These are phyloP conservation scores for Zelopaecilomyces penicillatus DNA, from an alignment of 2,329 filamentous ascomycete species.

Conservation along the genomic window DNA sequence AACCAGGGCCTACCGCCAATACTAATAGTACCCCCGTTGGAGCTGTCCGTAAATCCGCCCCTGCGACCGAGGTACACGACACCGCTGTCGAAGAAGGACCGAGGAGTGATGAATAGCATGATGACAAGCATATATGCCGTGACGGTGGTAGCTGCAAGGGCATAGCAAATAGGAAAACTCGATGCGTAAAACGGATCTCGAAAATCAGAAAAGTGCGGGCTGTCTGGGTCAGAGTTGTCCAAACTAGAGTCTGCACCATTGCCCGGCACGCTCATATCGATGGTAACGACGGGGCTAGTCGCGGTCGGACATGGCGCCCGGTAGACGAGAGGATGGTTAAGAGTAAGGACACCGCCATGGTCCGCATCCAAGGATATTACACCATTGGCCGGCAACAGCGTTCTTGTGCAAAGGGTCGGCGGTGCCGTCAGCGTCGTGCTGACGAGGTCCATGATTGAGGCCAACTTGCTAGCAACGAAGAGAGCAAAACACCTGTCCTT, in stretches of 20 bases:
- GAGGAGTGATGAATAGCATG: conserved; percentile 89
- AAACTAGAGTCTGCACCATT: conserved; percentile 28
- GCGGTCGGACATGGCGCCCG: conserved; percentile 23
- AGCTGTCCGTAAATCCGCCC: conserved; percentile 80
- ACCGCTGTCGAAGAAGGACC: conserved; percentile 82
- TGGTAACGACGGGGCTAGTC: conserved; percentile 13
- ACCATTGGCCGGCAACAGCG: conserved; percentile 35
- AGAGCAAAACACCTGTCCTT: conserved; percentile 3
- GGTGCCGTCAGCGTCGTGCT: conserved; percentile 20
- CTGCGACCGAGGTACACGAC: conserved; percentile 71
- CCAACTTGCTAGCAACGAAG: conserved; percentile 7
- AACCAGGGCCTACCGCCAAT: conserved; percentile 91
- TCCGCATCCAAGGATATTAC: conserved; percentile 39
- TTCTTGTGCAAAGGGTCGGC: conserved; percentile 30
- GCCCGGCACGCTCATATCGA: conserved; percentile 29
- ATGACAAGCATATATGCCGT: conserved; percentile 88
- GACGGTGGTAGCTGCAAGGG: conserved; percentile 82
- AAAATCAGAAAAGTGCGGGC: conserved; percentile 45
- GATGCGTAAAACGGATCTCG: conserved; percentile 89
- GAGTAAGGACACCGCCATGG: conserved; percentile 47
- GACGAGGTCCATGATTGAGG: neutral
- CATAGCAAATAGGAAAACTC: conserved; percentile 86
- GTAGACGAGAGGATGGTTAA: conserved; percentile 52
- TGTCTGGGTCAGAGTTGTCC: conserved; percentile 2
- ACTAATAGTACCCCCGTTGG: conserved; percentile 61